Percentiles rank a stretch among this genome's conserved stretches.
Conservation (phyloP, 306 rosid genomes). For the Pyrus pyrifolia region DNA sequence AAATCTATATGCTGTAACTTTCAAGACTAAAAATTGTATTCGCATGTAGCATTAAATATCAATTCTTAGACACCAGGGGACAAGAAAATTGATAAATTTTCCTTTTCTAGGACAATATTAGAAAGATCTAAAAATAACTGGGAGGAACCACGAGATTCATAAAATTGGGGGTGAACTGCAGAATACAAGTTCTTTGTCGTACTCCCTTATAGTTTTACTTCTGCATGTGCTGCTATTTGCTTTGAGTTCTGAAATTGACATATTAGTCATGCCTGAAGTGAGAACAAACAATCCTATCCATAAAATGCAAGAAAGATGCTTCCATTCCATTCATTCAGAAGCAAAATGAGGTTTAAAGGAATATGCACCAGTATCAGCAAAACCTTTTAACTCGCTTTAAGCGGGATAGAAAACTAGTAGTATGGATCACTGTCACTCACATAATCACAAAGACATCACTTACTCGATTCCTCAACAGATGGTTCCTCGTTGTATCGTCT, state of each 20-base stretch:
- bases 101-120: not conserved
- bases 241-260: not conserved
- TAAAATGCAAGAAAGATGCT: not conserved
- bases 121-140: not conserved
- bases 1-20: not conserved
- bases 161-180: not conserved
- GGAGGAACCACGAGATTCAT: not conserved
- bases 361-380: not conserved
- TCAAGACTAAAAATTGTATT: not conserved
- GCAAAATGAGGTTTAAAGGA: not conserved
- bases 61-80: not conserved
- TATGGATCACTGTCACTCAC: constrained; percentile 41
- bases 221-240: not conserved
- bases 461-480: constrained; percentile 43
- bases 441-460: constrained; percentile 63
- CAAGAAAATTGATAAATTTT: not conserved
- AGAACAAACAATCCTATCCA: not conserved
- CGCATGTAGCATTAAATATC: not conserved
- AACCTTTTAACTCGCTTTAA: not conserved
- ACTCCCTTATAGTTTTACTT: not conserved
- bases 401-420: constrained; percentile 7
- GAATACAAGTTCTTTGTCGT: not conserved
- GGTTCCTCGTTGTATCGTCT: constrained; percentile 38
- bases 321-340: constrained; percentile 1
- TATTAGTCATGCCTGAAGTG: constrained; percentile 20